Evolutionary conservation across 2,329 filamentous ascomycete species (phyloP).

Genomic region (Xylaria sp.): DNA sequence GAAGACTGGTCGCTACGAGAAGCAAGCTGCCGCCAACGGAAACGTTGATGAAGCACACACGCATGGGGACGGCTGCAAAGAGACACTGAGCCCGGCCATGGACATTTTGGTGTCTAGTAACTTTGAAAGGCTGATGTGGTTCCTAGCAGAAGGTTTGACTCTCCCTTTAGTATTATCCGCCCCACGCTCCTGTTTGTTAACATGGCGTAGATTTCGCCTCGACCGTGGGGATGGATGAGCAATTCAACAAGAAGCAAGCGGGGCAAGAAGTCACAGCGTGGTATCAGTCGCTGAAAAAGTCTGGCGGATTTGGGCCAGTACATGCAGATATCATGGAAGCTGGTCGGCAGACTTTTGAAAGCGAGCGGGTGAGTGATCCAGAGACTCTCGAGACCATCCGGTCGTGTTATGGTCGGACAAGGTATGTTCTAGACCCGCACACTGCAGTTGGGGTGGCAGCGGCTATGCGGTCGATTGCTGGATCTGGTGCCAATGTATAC

Average conservation of each 20-base stretch:
- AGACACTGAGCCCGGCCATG: slow-evolving; percentile 95
- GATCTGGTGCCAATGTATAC: slow-evolving; percentile 62
- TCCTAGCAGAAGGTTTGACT: slow-evolving; percentile 72
- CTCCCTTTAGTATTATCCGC: not conserved
- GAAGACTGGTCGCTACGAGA: slow-evolving; percentile 90
- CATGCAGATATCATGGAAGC: slow-evolving; percentile 76
- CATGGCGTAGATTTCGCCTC: slow-evolving; percentile 64
- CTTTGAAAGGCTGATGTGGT: slow-evolving; percentile 96
- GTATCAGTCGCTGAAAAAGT: slow-evolving; percentile 82
- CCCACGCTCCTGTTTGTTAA: not conserved
- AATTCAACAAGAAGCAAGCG: slow-evolving; percentile 74
- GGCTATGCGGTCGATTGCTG: slow-evolving; percentile 73
- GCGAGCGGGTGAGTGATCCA: slow-evolving; percentile 75
- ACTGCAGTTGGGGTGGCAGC: slow-evolving; percentile 87
- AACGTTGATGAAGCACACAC: slow-evolving; percentile 70
- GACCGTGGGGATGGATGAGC: slow-evolving; percentile 69
- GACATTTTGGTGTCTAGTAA: slow-evolving; percentile 97
- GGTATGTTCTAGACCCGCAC: slow-evolving; percentile 92
- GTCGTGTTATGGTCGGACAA: slow-evolving; percentile 59
- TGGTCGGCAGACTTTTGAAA: slow-evolving; percentile 81
- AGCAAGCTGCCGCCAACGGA: slow-evolving; percentile 74
- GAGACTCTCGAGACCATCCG: slow-evolving; percentile 77
- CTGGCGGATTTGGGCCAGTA: slow-evolving; percentile 84
- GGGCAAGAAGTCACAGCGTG: slow-evolving; percentile 82
- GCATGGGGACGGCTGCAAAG: slow-evolving; percentile 81